Base-by-base conservation (phyloP, 208 protist genomes). In the Acanthamoeba divionensis region DNA sequence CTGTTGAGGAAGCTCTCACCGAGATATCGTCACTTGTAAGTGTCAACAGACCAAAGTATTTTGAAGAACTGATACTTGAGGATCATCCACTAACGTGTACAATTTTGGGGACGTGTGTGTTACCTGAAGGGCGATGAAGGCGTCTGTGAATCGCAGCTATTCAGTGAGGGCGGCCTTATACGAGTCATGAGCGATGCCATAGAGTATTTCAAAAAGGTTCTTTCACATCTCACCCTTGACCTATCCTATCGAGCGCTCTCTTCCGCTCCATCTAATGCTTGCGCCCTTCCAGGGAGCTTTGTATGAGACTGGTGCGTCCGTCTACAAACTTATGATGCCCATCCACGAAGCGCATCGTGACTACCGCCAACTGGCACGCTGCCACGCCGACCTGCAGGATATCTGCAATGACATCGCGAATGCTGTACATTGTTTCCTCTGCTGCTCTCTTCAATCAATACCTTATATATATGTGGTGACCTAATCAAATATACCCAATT, bases 321-420 rank as follows among this genome's bases (percentile, higher is more conserved):
- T 33, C 24, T 95, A 94, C 41, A 95, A 95, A 33, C 47, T 95
- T 5, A 29, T 95, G 2, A 60, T 95, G 13, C 90, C 89, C 10
- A 21, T 94, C 0, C 89, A 93, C 66, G 93, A 95, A 85, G 55
- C 83, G n/a, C 18, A n/a, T 36, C 41, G 73, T 33, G 69, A 93
- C 29, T 95, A 87, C 52, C 24, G 31, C 1, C 29, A 18, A 18
- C 66, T 95, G 3, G 41, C 92, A 1, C 24, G 36, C 9, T 60
- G 48, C 29, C 73, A 95, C 47, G 83, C 63, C 36, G 90, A 95
- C 48, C 55, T 94, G 1, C 65, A 87, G 12, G 41, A 92, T 5
- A 54, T 85, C 0, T 95, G 94, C 77, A 44, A 91, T 41, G 62
- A 95, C 29, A 93, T 95, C 4, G 85, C 89, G 9, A 66, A 7